A percentile compares a stretch with the other conserved stretches of the same genome.
Evolutionary conservation across 306 rosid species (phyloP).

Genomic region (Sechiopsis laciniata): DNA sequence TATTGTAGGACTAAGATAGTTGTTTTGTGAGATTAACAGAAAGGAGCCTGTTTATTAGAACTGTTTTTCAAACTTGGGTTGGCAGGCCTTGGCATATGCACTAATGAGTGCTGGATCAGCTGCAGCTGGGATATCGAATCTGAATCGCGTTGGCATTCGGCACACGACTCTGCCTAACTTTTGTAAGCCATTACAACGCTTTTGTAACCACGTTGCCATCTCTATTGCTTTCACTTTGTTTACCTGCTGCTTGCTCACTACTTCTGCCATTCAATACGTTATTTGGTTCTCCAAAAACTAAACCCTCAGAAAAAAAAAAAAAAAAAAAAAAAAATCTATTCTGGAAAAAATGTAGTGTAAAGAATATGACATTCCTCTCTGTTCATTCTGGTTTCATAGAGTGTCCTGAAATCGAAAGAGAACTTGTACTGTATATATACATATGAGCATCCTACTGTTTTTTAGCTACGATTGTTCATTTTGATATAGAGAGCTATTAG

Average conservation of each 20-base stretch:
- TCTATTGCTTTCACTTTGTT: conserved; percentile 82
- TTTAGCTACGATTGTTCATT: not conserved
- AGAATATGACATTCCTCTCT: not conserved
- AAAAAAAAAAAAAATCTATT: not conserved
- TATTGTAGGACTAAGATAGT: not conserved
- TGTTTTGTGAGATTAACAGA: not conserved
- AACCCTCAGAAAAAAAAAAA: not conserved
- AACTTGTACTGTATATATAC: not conserved
- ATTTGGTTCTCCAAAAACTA: conserved; percentile 77
- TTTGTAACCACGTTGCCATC: conserved; percentile 80
- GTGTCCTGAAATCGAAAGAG: not conserved
- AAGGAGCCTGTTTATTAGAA: not conserved
- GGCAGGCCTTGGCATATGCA: conserved; percentile 76
- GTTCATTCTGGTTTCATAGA: not conserved
- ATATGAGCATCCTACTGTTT: conserved; percentile 8
- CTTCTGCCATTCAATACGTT: conserved; percentile 57
- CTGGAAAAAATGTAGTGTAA: not conserved
- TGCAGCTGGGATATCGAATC: conserved; percentile 72
- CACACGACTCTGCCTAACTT: conserved; percentile 71
- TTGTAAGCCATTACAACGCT: conserved; percentile 59
- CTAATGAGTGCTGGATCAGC: conserved; percentile 90
- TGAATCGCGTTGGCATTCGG: conserved; percentile 75
- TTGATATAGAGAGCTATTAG: not conserved
- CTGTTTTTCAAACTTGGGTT: not conserved
- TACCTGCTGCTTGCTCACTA: conserved; percentile 57